Evolutionary conservation across 116 monocot genomes (phyloP).

Genomic region (Papilionanthe hybrid): DNA sequence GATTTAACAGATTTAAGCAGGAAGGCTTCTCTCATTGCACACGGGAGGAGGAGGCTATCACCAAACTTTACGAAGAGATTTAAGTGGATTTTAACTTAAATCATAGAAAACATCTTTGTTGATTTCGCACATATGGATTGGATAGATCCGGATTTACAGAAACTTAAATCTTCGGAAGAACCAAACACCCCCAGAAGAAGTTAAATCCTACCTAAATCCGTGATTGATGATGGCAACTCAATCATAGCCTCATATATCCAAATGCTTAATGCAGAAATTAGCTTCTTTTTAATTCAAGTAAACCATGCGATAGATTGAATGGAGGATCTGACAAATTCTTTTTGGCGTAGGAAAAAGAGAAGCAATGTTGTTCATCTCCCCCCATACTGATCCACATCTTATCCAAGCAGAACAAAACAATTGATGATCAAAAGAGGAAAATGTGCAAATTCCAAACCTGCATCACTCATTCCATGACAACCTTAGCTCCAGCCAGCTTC

Average conservation of each 20-base stretch:
- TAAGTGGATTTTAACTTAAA: too few species aligned
- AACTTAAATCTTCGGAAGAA: too few species aligned
- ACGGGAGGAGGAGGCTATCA: too few species aligned
- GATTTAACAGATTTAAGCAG: too few species aligned
- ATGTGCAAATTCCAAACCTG: background rate
- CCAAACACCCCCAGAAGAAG: too few species aligned
- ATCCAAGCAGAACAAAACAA: background rate
- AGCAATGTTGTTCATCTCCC: background rate
- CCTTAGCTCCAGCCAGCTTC: slow-evolving; percentile 76
- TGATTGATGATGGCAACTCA: background rate
- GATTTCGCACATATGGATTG: too few species aligned
- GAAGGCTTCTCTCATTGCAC: too few species aligned
- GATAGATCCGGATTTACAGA: too few species aligned
- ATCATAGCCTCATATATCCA: background rate
- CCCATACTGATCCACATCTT: background rate
- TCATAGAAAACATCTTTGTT: too few species aligned
- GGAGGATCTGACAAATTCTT: background rate
- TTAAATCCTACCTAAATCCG: too few species aligned
- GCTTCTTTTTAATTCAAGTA: background rate
- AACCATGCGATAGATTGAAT: background rate
- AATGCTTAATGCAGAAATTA: background rate
- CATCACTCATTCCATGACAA: slow-evolving; percentile 56
- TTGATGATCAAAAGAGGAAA: background rate
- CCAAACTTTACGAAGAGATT: too few species aligned
- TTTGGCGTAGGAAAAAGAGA: background rate